Base-by-base conservation (phyloP, 2,329 filamentous ascomycete genomes). In the Fusarium sublunatum region DNA sequence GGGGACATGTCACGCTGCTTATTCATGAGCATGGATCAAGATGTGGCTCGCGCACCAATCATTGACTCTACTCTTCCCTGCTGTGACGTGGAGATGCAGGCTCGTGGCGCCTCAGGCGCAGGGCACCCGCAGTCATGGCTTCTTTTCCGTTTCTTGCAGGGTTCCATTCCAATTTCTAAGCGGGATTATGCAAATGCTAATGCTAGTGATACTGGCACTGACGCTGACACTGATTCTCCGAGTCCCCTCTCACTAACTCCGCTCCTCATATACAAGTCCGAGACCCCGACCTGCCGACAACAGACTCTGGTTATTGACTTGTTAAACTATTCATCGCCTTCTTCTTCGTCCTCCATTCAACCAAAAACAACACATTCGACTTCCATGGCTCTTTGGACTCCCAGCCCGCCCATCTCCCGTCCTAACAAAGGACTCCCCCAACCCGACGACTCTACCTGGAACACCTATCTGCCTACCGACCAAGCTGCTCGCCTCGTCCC, bases 361-460 rank as follows among this genome's bases (percentile, higher is more conserved):
- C 56, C 54, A 56, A 40, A 40, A 58, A 32, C 28, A 25, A 32
- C 29, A 49, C 22, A 38, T 22, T 11, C 9, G 12, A 55, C 51
- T 64, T 48, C 65, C 35, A 71, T 71, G 69, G 67, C 69, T 70
- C 52, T 71, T 51, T 71, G 69, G 69, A 60, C 64, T 61, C 69
- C 61, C 22, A 58, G 47, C 54, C 47, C 64, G 56, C 61, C 57
- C 34, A 25, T 60, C 57, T 44, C 59, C 35, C 64, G 51, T 59
- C 65, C 67, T 42, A 54, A 63, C 45, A 65, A 61, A 25, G 75
- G 75, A 46, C 70, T 78, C 7, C 71, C 74, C 22, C 76, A 81
- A 61, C 77, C 77, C 13, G 76, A 78, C 53, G 65, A 70, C 32
- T 58, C 65, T 15, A 71, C 65, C n/a, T 80, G 78, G 79, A 69